A percentile compares a stretch with the other conserved stretches of the same genome.
phyloP scores from a whole-genome alignment of 1,139 yeast species.

The Sugiyamaella sp. region DNA sequence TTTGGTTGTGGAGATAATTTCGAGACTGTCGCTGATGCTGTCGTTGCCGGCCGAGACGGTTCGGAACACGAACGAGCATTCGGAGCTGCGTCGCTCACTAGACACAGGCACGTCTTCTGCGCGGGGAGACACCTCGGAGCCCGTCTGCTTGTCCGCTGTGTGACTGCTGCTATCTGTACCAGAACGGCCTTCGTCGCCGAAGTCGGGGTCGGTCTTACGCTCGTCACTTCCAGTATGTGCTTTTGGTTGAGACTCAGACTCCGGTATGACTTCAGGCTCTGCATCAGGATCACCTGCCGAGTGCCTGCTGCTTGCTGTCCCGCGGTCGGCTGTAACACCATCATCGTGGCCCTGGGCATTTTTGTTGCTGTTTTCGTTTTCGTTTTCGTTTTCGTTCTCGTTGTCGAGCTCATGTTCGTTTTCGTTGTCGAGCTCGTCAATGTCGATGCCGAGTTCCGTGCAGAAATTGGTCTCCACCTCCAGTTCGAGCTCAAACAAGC shows the following conservation, averaged over 20 bases:
- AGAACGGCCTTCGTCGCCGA: too few species aligned
- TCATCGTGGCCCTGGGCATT: too few species aligned
- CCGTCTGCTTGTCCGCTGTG: too few species aligned
- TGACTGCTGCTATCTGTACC: too few species aligned
- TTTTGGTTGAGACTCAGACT: background rate
- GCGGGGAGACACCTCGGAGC: too few species aligned
- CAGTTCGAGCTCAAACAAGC: constrained; percentile 44
- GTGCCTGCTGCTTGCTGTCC: too few species aligned
- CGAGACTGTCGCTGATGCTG: constrained; percentile 3
- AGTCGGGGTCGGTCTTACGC: too few species aligned
- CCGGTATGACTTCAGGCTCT: background rate
- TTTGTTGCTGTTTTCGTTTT: too few species aligned
- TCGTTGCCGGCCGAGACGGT: constrained; percentile 2
- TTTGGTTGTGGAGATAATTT: background rate
- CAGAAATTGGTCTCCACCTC: constrained; percentile 24
- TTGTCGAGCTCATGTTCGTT: background rate
- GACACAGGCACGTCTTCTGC: too few species aligned
- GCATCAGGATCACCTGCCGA: too few species aligned
- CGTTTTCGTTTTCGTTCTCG: background rate
- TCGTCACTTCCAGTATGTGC: too few species aligned
- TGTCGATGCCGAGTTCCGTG: constrained; percentile 6
- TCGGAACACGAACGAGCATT: background rate
- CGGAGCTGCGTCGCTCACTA: background rate
- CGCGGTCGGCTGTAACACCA: too few species aligned
- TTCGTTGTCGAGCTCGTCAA: background rate